Conservation (phyloP, 495 filamentous ascomycete species). For the Hypoxylon subgilvum region DNA sequence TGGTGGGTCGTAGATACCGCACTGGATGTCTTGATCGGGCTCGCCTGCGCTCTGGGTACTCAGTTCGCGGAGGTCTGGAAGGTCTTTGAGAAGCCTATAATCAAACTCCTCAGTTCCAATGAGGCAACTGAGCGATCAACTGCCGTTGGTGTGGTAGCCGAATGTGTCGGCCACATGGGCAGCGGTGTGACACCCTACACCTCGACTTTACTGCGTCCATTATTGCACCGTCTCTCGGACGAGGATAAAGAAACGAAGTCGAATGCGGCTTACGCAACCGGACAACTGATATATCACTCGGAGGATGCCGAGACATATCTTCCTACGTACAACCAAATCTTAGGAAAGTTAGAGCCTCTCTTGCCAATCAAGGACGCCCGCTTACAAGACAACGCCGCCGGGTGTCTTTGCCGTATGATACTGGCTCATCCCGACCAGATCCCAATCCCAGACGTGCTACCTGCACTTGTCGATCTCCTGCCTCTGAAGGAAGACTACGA, state of each 20-base stretch:
- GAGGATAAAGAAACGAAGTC: constrained; percentile 92
- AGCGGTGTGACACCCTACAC: constrained; percentile 78
- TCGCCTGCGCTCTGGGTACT: constrained; percentile 80
- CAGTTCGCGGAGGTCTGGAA: constrained; percentile 89
- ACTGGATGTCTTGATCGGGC: constrained; percentile 82
- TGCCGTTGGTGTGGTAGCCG: constrained; percentile 88
- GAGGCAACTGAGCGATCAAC: constrained; percentile 86
- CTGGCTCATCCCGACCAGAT: constrained; percentile 77
- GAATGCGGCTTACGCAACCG: constrained; percentile 89
- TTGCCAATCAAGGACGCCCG: constrained; percentile 75
- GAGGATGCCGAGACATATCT: constrained; percentile 72
- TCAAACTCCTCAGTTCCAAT: constrained; percentile 83
- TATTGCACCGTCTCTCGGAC: constrained; percentile 85
- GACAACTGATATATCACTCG: constrained; percentile 80
- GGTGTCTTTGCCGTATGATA: constrained; percentile 92
- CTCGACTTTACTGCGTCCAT: constrained; percentile 71
- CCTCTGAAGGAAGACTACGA: constrained; percentile 94
- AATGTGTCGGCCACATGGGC: constrained; percentile 88
- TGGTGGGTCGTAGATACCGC: constrained; percentile 96
- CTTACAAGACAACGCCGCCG: constrained; percentile 90
- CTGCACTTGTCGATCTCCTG: constrained; percentile 75
- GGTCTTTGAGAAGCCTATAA: constrained; percentile 85
- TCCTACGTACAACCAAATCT: constrained; percentile 74
- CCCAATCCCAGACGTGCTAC: constrained; percentile 79
- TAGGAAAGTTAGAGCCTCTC: constrained; percentile 82